A percentile compares a stretch with the other conserved stretches of the same genome.
phyloP scores from a whole-genome alignment of 1,139 yeast genomes.

The Candida mesenterica region DNA sequence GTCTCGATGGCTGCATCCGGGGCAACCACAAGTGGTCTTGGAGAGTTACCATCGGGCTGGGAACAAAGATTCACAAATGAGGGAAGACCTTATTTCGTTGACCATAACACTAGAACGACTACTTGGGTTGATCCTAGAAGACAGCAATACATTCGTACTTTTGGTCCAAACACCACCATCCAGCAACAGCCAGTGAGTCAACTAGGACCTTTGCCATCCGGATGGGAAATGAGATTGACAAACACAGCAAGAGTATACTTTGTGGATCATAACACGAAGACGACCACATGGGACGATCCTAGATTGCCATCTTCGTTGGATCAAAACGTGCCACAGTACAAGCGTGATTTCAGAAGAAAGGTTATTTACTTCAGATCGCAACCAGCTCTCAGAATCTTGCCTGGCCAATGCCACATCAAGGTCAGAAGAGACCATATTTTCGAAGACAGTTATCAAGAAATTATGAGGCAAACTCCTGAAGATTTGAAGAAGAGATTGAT shows the following conservation, averaged over 20 bases:
- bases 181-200: conserved; percentile 99
- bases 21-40: conserved; percentile 92
- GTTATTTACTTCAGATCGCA: conserved; percentile 96
- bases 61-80: conserved; percentile 98
- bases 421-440: conserved; percentile 95
- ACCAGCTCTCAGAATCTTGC: conserved; percentile 93
- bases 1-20: conserved; percentile 84
- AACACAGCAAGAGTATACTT: conserved; percentile 97
- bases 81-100: conserved; percentile 97
- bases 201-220: conserved; percentile 95
- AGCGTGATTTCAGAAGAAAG: conserved; percentile 97
- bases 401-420: conserved; percentile 98
- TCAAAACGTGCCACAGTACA: conserved; percentile 98
- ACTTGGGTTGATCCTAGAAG: conserved; percentile 99
- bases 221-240: conserved; percentile 99
- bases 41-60: conserved; percentile 98
- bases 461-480: conserved; percentile 98
- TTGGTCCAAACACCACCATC: conserved; percentile 84
- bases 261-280: conserved; percentile 97
- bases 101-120: conserved; percentile 96
- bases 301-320: conserved; percentile 95
- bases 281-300: conserved; percentile 99
- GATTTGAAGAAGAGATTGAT: conserved; percentile 94
- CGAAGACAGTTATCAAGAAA: conserved; percentile 96
- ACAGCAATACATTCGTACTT: conserved; percentile 95